Base-by-base conservation (phyloP, 257 asterid species). In the Solanum gracilifrons region DNA sequence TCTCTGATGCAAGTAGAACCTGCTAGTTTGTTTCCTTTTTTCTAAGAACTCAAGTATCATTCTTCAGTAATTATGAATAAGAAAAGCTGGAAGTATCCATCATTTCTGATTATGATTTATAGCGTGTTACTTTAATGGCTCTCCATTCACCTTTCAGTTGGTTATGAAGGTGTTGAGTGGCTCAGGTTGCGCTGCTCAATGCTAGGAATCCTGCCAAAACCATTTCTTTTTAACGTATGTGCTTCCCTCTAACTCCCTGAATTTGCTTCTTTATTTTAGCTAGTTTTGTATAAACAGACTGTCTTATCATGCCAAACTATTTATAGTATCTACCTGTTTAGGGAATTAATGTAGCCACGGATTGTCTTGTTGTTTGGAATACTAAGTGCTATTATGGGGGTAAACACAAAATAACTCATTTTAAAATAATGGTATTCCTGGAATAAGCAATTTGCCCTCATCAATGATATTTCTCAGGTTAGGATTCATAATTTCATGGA, bases 401-500 rank as follows among this genome's bases (percentile, higher is more conserved):
- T 43, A 16, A 39, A 41, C 27, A 41, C 15, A 62, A 9, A 62
- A n/a, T 23, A 62, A 16, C 5, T 80, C 85, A 43, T 35, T 43
- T 79, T 79, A 16, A 79, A 43, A 27, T 21, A 46, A 27, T 43
- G 66, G 62, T 27, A 46, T 43, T 15, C 36, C 39, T 43, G 25
- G 16, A 15, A 43, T 43, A 41, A 43, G 64, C 9, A 46, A 80
- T 43, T 72, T 86, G 69, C 13, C 13, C 64, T 43, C 73, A 76
- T 41, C 83, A 29, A 7, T 85, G n/a, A 46, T 36, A 9, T 76
- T 43, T 68, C 76, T 89, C 94, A 97, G 99, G 94, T 94, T 88
- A 93, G 94, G 93, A 95, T 97, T 87, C 98, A 95, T 68, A 92
- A 87, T 90, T 94, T 95, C 92, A 88, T 97, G 94, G 98, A 95